A percentile compares a stretch with the other conserved stretches of the same genome.
phyloP scores from a whole-genome alignment of 768 basidiomycete genomes.

The Suillus sp. region DNA sequence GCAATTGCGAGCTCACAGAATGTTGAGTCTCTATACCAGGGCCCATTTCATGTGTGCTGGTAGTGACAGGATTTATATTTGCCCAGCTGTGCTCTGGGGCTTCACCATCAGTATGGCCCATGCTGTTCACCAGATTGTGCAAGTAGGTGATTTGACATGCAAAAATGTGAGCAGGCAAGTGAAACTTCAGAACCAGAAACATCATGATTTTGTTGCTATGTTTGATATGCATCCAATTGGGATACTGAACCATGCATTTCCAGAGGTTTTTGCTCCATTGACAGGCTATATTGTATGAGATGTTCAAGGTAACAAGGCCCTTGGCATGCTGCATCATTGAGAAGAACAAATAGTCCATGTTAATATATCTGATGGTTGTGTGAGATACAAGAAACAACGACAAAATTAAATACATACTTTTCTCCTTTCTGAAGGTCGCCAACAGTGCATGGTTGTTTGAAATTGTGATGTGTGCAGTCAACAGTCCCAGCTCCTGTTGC shows the following conservation, averaged over 20 bases:
- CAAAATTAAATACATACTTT: constrained; percentile 5
- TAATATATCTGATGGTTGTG: constrained; percentile 15
- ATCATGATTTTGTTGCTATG: neutral
- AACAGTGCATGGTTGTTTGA: no score
- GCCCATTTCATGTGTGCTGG: constrained; percentile 34
- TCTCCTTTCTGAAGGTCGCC: constrained; percentile 19
- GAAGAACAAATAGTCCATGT: constrained; percentile 22
- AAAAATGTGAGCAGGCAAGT: constrained; percentile 17
- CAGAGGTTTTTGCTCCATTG: constrained; percentile 19
- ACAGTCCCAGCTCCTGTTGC: no score
- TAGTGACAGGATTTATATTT: no score
- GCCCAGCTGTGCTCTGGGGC: no score
- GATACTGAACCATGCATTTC: constrained; percentile 9
- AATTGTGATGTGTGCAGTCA: no score
- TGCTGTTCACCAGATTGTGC: no score
- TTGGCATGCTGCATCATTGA: constrained; percentile 5
- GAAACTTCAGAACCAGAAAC: constrained; percentile 21
- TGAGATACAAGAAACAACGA: neutral
- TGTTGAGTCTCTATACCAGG: no score
- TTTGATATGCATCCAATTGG: neutral
- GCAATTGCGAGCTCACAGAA: no score
- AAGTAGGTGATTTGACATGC: no score
- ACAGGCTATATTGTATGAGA: constrained; percentile 24
- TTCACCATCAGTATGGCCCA: no score
- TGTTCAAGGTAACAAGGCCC: constrained; percentile 3